Evolutionary conservation across 768 basidiomycete species (phyloP).

Genomic region (Lentinula boryana): DNA sequence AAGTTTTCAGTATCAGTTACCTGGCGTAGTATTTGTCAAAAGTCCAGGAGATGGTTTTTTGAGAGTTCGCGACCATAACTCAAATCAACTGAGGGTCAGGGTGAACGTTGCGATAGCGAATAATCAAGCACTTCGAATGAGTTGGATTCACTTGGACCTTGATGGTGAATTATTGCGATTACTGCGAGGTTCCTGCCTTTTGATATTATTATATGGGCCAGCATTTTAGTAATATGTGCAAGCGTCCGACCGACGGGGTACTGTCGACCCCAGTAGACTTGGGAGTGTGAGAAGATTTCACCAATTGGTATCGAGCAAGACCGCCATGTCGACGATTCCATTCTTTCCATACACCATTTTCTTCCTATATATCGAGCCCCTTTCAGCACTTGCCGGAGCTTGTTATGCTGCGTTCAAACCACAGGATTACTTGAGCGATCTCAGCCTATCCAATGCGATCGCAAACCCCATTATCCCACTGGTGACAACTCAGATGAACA

Average conservation of each 20-base stretch:
- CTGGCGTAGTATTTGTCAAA: background rate
- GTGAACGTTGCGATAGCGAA: no score
- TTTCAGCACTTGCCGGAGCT: constrained; percentile 42
- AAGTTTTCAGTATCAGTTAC: background rate
- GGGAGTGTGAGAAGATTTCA: no score
- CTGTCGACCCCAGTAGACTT: no score
- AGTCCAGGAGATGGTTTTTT: background rate
- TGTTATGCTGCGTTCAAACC: constrained; percentile 40
- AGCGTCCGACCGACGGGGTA: no score
- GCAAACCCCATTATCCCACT: background rate
- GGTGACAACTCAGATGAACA: constrained; percentile 20
- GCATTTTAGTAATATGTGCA: no score
- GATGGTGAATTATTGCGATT: no score
- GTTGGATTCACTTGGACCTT: no score
- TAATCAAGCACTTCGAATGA: no score
- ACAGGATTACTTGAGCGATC: constrained; percentile 29
- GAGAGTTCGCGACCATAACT: no score
- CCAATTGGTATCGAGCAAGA: background rate
- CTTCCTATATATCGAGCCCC: constrained; percentile 47
- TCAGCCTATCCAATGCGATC: constrained; percentile 15
- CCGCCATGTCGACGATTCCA: constrained; percentile 8
- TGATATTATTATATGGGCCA: no score
- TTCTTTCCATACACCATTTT: constrained; percentile 34
- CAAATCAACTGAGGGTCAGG: no score
- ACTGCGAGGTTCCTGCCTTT: no score